Evolutionary conservation across 805 yeast genomes (phyloP).

Genomic region (Starmerella potacharoeniae): DNA sequence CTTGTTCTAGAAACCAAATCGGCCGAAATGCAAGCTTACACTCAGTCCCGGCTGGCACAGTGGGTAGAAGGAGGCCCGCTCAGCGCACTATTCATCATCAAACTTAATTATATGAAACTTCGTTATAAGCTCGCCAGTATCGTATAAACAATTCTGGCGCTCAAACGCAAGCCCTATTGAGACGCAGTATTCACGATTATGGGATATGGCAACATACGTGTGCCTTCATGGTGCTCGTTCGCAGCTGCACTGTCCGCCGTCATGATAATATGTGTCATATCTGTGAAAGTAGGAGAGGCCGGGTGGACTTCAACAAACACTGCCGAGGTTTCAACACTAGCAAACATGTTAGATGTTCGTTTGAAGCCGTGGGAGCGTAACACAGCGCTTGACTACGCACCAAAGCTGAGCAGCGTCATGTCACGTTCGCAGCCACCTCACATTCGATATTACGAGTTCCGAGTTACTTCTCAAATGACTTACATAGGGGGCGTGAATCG

Average conservation of each 20-base stretch:
- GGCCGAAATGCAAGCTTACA: too few species aligned
- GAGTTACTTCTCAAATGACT: constrained; percentile 2
- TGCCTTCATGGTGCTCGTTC: constrained; percentile 7
- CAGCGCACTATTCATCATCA: neutral
- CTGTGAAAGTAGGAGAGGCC: neutral
- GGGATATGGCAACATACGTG: neutral
- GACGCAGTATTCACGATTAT: neutral
- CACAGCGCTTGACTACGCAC: constrained; percentile 23
- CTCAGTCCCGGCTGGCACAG: too few species aligned
- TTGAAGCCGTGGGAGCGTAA: constrained; percentile 26
- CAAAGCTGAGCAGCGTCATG: constrained; percentile 3
- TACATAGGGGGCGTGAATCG: constrained; percentile 32
- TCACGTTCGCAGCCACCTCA: constrained; percentile 9
- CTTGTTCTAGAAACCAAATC: too few species aligned
- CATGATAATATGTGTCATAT: neutral
- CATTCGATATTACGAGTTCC: constrained; percentile 9
- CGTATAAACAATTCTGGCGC: neutral
- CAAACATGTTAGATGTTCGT: too few species aligned
- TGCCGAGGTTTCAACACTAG: neutral
- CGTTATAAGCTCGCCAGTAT: neutral
- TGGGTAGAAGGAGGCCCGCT: neutral
- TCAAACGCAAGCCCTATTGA: too few species aligned
- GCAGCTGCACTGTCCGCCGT: neutral
- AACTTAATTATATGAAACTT: neutral
- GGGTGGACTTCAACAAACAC: neutral